phyloP scores from a whole-genome alignment of 495 filamentous ascomycete species.

The Apodospora peruviana region DNA sequence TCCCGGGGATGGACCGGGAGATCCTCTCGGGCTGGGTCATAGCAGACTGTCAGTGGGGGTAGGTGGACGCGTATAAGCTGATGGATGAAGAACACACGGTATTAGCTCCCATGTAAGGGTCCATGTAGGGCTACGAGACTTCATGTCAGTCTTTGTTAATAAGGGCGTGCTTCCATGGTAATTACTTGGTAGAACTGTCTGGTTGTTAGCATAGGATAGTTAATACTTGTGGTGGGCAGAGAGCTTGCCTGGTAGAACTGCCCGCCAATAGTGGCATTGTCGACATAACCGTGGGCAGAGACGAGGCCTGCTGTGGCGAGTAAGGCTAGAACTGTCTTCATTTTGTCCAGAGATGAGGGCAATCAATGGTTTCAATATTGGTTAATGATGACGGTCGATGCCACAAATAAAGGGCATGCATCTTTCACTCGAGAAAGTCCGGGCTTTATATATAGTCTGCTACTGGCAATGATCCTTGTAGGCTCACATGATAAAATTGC shows the following conservation, averaged over 20 bases:
- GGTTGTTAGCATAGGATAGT: neutral
- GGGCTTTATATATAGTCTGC: too few species aligned
- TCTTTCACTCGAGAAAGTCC: too few species aligned
- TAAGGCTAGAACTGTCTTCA: constrained; percentile 35
- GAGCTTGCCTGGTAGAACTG: constrained; percentile 24
- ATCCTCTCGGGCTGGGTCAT: constrained; percentile 27
- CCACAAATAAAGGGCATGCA: too few species aligned
- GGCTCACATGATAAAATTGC: too few species aligned
- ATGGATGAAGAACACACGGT: too few species aligned
- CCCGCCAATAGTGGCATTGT: constrained; percentile 41
- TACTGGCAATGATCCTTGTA: too few species aligned
- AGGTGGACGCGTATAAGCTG: constrained; percentile 2
- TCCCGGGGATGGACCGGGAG: constrained; percentile 43
- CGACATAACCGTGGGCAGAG: constrained; percentile 58
- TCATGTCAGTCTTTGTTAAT: constrained; percentile 1
- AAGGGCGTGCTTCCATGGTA: neutral
- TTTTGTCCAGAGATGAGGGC: too few species aligned
- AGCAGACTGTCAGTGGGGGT: neutral
- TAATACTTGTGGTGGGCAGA: neutral
- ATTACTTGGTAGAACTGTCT: constrained; percentile 19
- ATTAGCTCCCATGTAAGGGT: constrained; percentile 43
- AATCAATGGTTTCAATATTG: too few species aligned
- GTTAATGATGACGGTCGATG: too few species aligned
- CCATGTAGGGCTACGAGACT: constrained; percentile 35
- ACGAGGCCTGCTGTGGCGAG: constrained; percentile 46